phyloP scores from a whole-genome alignment of 2,329 filamentous ascomycete species.

The Cercospora sesami region DNA sequence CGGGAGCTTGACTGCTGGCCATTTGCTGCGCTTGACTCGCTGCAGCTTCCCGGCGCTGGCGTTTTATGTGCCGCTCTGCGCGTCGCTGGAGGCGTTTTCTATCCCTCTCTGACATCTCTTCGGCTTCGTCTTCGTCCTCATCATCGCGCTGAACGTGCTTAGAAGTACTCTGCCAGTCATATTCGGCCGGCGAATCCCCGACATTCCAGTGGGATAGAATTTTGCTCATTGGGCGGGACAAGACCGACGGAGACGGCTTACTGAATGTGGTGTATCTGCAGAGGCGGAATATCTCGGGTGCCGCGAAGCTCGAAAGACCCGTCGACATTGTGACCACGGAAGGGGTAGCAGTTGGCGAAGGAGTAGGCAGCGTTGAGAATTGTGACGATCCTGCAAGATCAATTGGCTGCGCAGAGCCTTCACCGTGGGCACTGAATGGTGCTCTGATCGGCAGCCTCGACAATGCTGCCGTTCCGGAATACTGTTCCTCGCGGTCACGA shows the following conservation, averaged over 20 bases:
- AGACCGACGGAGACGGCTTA: slow-evolving; percentile 27
- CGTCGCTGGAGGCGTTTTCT: slow-evolving; percentile 41
- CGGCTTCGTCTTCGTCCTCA: slow-evolving; percentile 36
- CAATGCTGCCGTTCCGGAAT: neutral
- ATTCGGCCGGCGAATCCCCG: slow-evolving; percentile 42
- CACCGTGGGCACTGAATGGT: neutral
- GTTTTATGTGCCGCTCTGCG: slow-evolving; percentile 44
- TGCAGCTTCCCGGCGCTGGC: slow-evolving; percentile 44
- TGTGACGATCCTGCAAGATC: slow-evolving; percentile 6
- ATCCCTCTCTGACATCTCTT: slow-evolving; percentile 42
- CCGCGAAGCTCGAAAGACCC: slow-evolving; percentile 30
- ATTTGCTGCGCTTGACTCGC: slow-evolving; percentile 30
- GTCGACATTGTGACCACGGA: slow-evolving; percentile 34
- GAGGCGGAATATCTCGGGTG: slow-evolving; percentile 39
- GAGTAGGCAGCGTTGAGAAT: slow-evolving; percentile 32
- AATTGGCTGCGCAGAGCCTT: neutral
- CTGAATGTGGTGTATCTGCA: slow-evolving; percentile 41
- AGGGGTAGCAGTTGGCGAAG: slow-evolving; percentile 36
- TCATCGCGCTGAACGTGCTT: slow-evolving; percentile 28
- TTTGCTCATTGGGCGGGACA: slow-evolving; percentile 39
- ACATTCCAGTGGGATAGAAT: slow-evolving; percentile 47
- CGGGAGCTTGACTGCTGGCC: slow-evolving; percentile 36
- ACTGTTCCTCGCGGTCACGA: neutral
- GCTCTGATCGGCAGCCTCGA: slow-evolving; percentile 25
- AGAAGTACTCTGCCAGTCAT: slow-evolving; percentile 45